Conservation (phyloP, 352 stramenopile species). For the Phytophthora macrochlamydospora region DNA sequence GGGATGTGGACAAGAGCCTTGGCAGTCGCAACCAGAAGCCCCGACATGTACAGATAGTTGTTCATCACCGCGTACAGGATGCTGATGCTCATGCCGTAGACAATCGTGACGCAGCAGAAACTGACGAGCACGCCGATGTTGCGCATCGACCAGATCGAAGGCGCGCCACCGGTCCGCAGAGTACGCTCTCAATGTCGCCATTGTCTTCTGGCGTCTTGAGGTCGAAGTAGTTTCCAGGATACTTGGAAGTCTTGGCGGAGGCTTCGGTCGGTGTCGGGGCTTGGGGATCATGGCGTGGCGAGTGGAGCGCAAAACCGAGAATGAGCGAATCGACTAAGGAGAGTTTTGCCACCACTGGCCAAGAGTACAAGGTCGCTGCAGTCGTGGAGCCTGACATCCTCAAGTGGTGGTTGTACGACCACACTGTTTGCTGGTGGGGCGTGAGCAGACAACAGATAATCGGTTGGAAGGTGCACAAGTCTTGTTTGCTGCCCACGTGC, state of each 20-base stretch:
- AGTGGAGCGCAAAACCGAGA: conserved; percentile 12
- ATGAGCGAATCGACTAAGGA: neutral
- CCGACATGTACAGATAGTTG: conserved; percentile 30
- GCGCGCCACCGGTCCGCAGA: conserved; percentile 20
- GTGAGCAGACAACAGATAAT: neutral
- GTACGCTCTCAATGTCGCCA: conserved; percentile 25
- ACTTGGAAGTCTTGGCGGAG: conserved; percentile 8
- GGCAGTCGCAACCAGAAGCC: conserved; percentile 17
- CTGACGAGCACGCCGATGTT: conserved; percentile 43
- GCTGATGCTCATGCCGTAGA: conserved; percentile 30
- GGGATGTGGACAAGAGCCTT: conserved; percentile 33
- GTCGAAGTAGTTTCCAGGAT: conserved; percentile 15
- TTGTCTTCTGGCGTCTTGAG: conserved; percentile 25
- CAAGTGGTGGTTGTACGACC: no score
- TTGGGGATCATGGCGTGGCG: conserved; percentile 20
- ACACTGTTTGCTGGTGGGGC: neutral
- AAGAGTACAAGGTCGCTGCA: neutral
- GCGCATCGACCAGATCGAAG: conserved; percentile 25
- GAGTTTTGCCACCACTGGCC: no score
- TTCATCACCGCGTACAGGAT: conserved; percentile 31
- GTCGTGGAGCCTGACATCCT: neutral
- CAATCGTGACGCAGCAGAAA: conserved; percentile 36
- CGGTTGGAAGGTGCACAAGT: conserved; percentile 3
- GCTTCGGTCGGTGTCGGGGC: conserved; percentile 3
- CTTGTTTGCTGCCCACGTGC: conserved; percentile 13